Conservation (phyloP, 1,284 basidiomycete genomes). For the Rhodotorula sp. region DNA sequence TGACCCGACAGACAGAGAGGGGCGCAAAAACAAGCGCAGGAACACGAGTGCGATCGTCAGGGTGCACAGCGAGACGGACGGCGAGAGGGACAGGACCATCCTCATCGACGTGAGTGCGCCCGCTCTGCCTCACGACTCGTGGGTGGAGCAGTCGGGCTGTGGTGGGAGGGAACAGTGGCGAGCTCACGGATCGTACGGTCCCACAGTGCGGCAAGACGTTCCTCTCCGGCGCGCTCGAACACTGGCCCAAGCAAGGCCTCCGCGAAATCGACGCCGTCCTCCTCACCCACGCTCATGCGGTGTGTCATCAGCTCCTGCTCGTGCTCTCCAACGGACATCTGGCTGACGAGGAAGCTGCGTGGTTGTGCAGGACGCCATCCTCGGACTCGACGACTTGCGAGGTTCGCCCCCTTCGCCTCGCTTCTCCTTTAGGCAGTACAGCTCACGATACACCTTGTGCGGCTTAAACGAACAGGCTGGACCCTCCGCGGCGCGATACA, state of each 20-base stretch:
- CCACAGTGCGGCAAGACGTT: conserved; percentile 68
- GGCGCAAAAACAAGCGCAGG: conserved; percentile 69
- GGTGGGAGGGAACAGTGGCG: too few relatives aligned
- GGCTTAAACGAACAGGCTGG: conserved; percentile 59
- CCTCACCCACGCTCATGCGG: conserved; percentile 62
- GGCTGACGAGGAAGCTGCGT: background rate
- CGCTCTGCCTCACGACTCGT: background rate
- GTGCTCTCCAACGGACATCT: too few relatives aligned
- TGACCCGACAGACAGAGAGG: conserved; percentile 50
- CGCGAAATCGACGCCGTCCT: conserved; percentile 72
- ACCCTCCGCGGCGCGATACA: conserved; percentile 67
- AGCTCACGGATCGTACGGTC: too few relatives aligned
- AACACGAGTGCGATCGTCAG: conserved; percentile 66
- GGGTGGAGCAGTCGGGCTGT: too few relatives aligned
- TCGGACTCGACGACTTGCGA: conserved; percentile 75
- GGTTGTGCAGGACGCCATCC: conserved; percentile 58
- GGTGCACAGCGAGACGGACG: conserved; percentile 45
- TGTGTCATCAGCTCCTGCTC: background rate
- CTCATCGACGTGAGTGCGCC: conserved; percentile 59
- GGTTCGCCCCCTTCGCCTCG: conserved; percentile 48
- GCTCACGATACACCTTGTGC: background rate
- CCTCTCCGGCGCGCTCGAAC: conserved; percentile 68
- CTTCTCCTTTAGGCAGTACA: conserved; percentile 2
- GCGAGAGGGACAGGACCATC: conserved; percentile 46
- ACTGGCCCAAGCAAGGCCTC: conserved; percentile 72